These are phyloP conservation scores for Cercospora nicotianae DNA, from an alignment of 2,329 filamentous ascomycete species.

Conservation along the genomic window DNA sequence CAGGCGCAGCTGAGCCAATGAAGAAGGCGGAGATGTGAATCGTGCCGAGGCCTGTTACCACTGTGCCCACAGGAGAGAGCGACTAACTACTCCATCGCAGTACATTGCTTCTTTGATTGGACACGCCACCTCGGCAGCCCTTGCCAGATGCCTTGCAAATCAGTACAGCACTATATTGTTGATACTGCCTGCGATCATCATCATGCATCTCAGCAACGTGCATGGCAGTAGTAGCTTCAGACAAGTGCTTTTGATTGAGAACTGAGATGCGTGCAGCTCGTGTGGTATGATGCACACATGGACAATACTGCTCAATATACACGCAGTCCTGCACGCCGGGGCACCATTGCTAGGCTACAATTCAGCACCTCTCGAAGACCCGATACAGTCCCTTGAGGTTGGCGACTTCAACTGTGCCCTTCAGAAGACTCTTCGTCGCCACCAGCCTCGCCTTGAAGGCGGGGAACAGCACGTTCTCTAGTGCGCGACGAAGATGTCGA, in stretches of 20 bases:
- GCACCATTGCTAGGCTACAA: neutral
- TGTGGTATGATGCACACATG: neutral
- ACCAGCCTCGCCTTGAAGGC: slow-evolving; percentile 80
- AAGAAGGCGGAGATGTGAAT: neutral
- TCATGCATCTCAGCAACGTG: neutral
- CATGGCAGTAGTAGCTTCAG: neutral
- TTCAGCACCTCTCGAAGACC: slow-evolving; percentile 33
- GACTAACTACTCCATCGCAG: neutral
- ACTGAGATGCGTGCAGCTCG: neutral
- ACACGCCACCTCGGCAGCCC: neutral
- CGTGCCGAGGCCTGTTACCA: neutral
- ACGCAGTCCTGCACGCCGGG: neutral
- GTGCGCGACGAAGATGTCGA: slow-evolving; percentile 62
- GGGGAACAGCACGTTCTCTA: slow-evolving; percentile 88
- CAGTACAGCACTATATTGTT: neutral
- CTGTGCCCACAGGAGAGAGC: neutral
- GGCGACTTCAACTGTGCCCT: slow-evolving; percentile 38
- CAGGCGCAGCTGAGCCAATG: neutral
- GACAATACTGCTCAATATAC: neutral
- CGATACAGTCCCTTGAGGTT: slow-evolving; percentile 43
- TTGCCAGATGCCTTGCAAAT: neutral
- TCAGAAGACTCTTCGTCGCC: slow-evolving; percentile 61
- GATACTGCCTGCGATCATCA: neutral
- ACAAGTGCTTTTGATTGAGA: neutral
- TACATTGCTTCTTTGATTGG: neutral